Evolutionary conservation across 2,329 filamentous ascomycete genomes (phyloP), one percentile per base, ranked within the genome.

Genomic region (Blastomyces emzantsi): DNA sequence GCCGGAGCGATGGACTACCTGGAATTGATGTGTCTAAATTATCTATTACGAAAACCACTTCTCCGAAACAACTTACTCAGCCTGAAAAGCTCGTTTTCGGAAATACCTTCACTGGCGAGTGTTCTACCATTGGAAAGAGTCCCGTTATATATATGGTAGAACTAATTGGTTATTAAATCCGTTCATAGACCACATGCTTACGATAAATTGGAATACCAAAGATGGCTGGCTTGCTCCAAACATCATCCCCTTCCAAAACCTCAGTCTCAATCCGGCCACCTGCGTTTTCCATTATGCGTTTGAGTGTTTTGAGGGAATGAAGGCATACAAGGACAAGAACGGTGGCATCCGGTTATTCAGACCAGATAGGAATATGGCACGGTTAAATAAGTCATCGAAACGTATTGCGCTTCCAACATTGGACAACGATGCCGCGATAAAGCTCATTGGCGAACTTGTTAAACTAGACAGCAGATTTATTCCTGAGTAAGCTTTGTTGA

Each of bases 281-380:
- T 97, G 92, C 79, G 94, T 97, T 67, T 93, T 99, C 80, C 94
- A 99, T 84, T 99, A 99, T 78, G 94, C 91, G 59, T 97, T 97
- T 74, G 90, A 95, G 78, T 94, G 90, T 76, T 99, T 99, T 78
- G 94, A 99, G 81, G 94, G 94, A 70, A 96, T 97, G 92, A 99
- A 99, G 82, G 94, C 94, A 65, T 99, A 99, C 84, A 95, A 93
- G 78, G 91, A 96, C 79, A 85, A 83, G 71, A 75, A 85, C 54
- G 90, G 90, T 70, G 80, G 87, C 65, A 85, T 96, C 69, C 87
- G 93, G 63, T 82, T 99, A 62, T 99, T 99, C 84, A 86, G 94
- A 43, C 94, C 94, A 1, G 89, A 96, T 76, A 94, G 86, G 84
- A 99, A 99, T 82, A 97, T 97, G 93, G 87, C 83, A 67, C 89